A percentile compares a stretch with the other conserved stretches of the same genome.
These are phyloP conservation scores for Phaeotremella fagi DNA, from an alignment of 768 basidiomycete species.

Conservation along the genomic window DNA sequence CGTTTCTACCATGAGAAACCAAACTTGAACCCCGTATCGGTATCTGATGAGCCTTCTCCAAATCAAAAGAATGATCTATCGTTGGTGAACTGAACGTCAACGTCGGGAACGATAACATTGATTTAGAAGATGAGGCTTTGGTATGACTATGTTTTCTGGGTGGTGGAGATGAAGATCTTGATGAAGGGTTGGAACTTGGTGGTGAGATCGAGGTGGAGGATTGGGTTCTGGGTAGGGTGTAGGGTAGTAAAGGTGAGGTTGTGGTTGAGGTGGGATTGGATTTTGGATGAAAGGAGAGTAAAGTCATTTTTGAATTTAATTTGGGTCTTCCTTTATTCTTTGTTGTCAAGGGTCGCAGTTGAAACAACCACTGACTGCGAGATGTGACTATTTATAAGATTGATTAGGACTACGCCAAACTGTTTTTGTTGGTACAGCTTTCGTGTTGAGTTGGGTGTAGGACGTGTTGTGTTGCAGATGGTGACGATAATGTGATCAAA, in stretches of 20 bases:
- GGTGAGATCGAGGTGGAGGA: neutral
- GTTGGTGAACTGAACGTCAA: neutral
- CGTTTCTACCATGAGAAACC: neutral
- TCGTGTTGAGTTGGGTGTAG: too few relatives aligned
- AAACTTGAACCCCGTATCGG: neutral
- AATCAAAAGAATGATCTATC: neutral
- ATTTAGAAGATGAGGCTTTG: neutral
- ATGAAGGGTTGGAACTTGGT: neutral
- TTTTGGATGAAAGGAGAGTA: neutral
- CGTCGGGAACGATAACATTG: neutral
- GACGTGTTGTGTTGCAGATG: too few relatives aligned
- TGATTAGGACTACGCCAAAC: too few relatives aligned
- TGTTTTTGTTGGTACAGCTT: too few relatives aligned
- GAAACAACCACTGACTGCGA: too few relatives aligned
- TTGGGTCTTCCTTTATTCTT: too few relatives aligned
- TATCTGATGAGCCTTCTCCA: neutral
- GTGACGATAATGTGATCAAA: too few relatives aligned
- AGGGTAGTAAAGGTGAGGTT: neutral
- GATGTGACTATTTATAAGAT: too few relatives aligned
- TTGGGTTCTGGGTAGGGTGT: neutral
- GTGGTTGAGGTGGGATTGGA: neutral
- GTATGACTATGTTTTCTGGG: neutral
- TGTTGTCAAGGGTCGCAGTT: too few relatives aligned
- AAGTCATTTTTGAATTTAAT: too few relatives aligned
- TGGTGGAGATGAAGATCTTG: neutral